Evolutionary conservation across 2,329 filamentous ascomycete species (phyloP).

Genomic region (Paramyrothecium roridum): DNA sequence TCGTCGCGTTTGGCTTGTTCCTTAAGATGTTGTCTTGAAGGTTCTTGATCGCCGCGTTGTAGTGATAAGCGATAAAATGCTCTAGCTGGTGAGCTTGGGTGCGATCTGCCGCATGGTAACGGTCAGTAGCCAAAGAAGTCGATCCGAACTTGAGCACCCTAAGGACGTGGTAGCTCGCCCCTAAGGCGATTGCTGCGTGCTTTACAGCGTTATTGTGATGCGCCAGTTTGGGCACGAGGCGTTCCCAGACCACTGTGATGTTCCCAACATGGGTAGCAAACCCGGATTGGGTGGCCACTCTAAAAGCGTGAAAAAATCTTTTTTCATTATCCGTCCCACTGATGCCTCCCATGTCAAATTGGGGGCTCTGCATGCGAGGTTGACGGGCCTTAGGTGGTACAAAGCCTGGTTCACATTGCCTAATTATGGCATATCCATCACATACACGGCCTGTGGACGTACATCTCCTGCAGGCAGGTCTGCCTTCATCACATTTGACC

Average conservation of each 20-base stretch:
- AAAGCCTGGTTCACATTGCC: background rate
- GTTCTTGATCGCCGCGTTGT: background rate
- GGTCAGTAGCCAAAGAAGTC: background rate
- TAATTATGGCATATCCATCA: background rate
- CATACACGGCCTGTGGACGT: background rate
- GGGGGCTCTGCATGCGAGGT: background rate
- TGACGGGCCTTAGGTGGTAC: background rate
- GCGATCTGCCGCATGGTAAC: background rate
- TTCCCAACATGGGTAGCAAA: background rate
- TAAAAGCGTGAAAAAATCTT: background rate
- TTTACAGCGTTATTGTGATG: background rate
- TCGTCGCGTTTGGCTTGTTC: background rate
- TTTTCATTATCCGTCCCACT: background rate
- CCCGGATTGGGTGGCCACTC: background rate
- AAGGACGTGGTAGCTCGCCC: background rate
- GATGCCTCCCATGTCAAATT: background rate
- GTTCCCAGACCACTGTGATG: background rate
- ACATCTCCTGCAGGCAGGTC: background rate
- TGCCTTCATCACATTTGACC: background rate
- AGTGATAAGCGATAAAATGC: background rate
- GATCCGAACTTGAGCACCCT: background rate
- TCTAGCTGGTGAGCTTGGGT: background rate
- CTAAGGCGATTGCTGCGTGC: background rate
- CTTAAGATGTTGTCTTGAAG: background rate
- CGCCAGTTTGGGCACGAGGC: background rate